Evolutionary conservation across 2,329 filamentous ascomycete species (phyloP), one percentile per base, ranked within the genome.

Genomic region (Penicillium vulpinum): DNA sequence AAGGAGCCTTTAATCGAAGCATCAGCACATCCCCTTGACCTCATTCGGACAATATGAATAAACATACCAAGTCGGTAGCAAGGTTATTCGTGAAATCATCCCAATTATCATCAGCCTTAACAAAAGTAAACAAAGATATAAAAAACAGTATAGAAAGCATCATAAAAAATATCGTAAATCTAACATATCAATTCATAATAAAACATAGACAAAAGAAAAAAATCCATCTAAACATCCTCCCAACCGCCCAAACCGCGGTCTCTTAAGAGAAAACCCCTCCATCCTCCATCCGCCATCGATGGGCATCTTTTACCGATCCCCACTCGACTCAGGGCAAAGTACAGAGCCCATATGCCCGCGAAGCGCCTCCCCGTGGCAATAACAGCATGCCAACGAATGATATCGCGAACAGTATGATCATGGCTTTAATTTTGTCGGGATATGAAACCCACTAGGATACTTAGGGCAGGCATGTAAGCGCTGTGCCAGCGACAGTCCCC

Each of bases 51-150:
- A 18, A 15, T 18, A 26, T n/a, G 0, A 5, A 13, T 2, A 16
- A 39, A 52, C 67, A 16, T 64, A 76, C 74, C 57, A 77, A 61
- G 51, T 77, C 74, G 1, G 72, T 72, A 1, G 70, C 70, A 54
- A 77, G 70, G 40, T 77, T 75, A 56, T 75, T 73, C 2, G 72
- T 66, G 50, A 77, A 74, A 26, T 75, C 67, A 39, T 75, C 72
- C 71, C 73, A 75, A 2, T 58, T 57, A 59, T 58, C 62, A 58
- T 66, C 67, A 18, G 70, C 70, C 54, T 58, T 54, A 18, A 62
- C 68, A 29, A 57, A 44, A 13, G 60, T 51, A n/a, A 65, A 58
- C 2, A 63, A 67, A 58, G 43, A 64, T 21, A 54, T 36, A 26
- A 35, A 66, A 51, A 44, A 62, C 2, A 55, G n/a, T 15, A 4